Evolutionary conservation across 2,329 filamentous ascomycete genomes (phyloP).

Genomic region (Cladosporium phlei): DNA sequence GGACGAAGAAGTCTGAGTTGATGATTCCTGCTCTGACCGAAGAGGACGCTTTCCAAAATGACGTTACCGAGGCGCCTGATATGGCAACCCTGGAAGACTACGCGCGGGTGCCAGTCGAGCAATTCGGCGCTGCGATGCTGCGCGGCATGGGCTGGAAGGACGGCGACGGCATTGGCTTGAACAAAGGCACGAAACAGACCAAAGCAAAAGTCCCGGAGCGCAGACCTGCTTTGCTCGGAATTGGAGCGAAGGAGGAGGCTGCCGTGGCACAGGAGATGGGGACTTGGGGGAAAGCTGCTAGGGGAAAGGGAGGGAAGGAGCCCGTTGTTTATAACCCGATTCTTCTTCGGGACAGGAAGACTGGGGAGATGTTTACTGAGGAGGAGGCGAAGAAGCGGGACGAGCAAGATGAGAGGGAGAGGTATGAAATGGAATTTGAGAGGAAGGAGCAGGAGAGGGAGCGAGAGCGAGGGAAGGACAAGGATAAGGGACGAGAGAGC

Average conservation of each 20-base stretch:
- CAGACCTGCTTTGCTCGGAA: constrained; percentile 75
- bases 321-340: constrained; percentile 60
- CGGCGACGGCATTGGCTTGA: constrained; percentile 54
- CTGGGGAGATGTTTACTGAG: constrained; percentile 59
- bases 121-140: constrained; percentile 86
- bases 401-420: constrained; percentile 46
- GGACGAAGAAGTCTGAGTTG: constrained; percentile 30
- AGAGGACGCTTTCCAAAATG: constrained; percentile 40
- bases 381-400: constrained; percentile 50
- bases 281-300: constrained; percentile 66
- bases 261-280: constrained; percentile 65
- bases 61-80: constrained; percentile 68
- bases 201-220: constrained; percentile 64
- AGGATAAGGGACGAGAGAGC: constrained; percentile 29
- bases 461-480: constrained; percentile 24
- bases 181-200: constrained; percentile 36
- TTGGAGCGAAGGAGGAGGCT: constrained; percentile 76
- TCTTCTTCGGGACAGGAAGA: constrained; percentile 56
- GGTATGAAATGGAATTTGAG: constrained; percentile 40
- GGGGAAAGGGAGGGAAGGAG: constrained; percentile 50
- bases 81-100: constrained; percentile 77
- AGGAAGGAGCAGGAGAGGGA: constrained; percentile 37
- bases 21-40: constrained; percentile 38
- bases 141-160: constrained; percentile 95
- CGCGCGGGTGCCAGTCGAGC: constrained; percentile 82